Conservation (phyloP, 257 asterid genomes). For the Solanum piurae region DNA sequence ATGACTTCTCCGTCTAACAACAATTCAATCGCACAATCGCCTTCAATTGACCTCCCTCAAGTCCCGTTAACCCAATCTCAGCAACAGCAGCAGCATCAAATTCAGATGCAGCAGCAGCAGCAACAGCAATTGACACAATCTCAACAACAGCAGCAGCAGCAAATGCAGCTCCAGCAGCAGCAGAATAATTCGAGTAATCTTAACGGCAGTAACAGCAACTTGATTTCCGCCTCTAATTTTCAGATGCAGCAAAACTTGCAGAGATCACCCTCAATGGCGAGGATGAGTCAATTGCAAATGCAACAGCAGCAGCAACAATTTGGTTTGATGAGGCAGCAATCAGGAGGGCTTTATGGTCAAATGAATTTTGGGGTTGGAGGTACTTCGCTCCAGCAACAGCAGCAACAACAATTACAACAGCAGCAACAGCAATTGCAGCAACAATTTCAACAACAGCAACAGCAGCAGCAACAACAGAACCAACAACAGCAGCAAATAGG, state of each 20-base stretch:
- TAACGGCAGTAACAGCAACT: conserved; percentile 19
- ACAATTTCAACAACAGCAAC: conserved; percentile 22
- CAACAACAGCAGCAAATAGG: conserved; percentile 26
- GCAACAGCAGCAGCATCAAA: conserved; percentile 32
- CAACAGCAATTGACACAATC: conserved; percentile 10
- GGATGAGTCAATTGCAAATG: conserved; percentile 63
- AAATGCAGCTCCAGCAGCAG: conserved; percentile 36
- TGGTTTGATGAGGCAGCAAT: conserved; percentile 20
- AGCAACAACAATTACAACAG: conserved; percentile 16
- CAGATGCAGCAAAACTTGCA: conserved; percentile 15
- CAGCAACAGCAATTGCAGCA: conserved; percentile 26
- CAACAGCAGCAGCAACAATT: conserved; percentile 31
- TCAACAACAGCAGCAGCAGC: conserved; percentile 40
- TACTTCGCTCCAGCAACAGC: conserved; percentile 26
- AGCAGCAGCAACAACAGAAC: conserved; percentile 27
- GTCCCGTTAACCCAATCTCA: conserved; percentile 13
- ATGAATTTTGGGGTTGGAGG: conserved; percentile 62
- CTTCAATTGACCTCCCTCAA: conserved; percentile 12
- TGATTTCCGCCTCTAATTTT: conserved; percentile 22
- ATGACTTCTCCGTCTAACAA: conserved; percentile 31
- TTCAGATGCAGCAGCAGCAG: conserved; percentile 23
- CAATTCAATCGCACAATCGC: conserved; percentile 16
- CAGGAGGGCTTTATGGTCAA: conserved; percentile 55
- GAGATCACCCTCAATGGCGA: conserved; percentile 59
- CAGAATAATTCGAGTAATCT: conserved; percentile 13